These are phyloP conservation scores for Malus domestica DNA, from an alignment of 306 rosid species.

Conservation along the genomic window DNA sequence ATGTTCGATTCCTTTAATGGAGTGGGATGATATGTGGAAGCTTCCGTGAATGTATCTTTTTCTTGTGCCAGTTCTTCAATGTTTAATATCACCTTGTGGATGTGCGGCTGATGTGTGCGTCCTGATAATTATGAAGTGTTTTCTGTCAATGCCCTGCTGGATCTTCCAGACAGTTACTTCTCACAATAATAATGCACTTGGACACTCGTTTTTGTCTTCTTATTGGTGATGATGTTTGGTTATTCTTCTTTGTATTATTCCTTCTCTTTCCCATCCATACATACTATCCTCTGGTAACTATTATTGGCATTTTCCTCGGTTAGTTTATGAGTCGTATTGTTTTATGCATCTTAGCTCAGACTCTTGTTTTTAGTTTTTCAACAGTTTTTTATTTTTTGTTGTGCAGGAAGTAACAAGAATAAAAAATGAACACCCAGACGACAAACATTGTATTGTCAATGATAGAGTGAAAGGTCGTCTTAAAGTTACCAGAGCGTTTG, in stretches of 20 bases:
- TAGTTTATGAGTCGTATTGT: neutral
- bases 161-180: neutral
- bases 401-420: constrained; percentile 86
- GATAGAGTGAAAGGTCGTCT: constrained; percentile 96
- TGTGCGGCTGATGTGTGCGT: neutral
- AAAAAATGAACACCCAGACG: constrained; percentile 92
- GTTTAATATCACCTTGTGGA: neutral
- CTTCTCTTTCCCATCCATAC: neutral
- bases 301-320: neutral
- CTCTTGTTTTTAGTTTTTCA: constrained; percentile 1
- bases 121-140: neutral
- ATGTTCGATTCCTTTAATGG: neutral
- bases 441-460: constrained; percentile 73
- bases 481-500: constrained; percentile 95
- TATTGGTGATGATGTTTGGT: constrained; percentile 1
- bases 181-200: neutral
- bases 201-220: neutral
- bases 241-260: constrained; percentile 2
- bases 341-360: neutral
- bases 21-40: constrained; percentile 14
- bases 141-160: neutral
- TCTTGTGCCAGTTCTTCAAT: neutral
- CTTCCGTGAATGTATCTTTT: constrained; percentile 14
- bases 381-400: constrained; percentile 4
- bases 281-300: neutral